These are phyloP conservation scores for Leccinum subrobustum DNA, from an alignment of 1,284 basidiomycete species.

Conservation along the genomic window DNA sequence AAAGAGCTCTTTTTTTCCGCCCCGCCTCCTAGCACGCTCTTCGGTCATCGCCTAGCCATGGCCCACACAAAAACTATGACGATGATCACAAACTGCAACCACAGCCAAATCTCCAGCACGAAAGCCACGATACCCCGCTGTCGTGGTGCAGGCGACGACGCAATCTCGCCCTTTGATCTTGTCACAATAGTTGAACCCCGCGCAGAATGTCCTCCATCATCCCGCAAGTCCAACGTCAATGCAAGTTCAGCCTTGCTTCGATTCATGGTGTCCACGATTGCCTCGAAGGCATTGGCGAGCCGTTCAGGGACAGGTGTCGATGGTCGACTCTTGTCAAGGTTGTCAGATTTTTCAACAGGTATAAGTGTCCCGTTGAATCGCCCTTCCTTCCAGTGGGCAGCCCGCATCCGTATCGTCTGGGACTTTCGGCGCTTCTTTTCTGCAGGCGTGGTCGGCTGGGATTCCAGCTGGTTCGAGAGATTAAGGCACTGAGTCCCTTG, in stretches of 20 bases:
- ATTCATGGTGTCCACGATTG: slow-evolving; percentile 42
- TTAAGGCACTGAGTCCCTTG: slow-evolving; percentile 3
- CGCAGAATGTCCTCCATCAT: slow-evolving; percentile 9
- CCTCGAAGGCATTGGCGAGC: slow-evolving; percentile 40
- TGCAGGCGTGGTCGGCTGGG: slow-evolving; percentile 8
- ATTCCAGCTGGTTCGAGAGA: slow-evolving; percentile 3
- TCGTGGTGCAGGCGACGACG: slow-evolving; percentile 19
- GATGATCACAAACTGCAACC: slow-evolving; percentile 74
- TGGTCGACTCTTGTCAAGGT: slow-evolving; percentile 20
- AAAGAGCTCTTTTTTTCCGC: slow-evolving; percentile 34
- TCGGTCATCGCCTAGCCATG: slow-evolving; percentile 74
- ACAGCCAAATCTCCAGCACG: slow-evolving; percentile 72
- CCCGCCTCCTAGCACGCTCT: slow-evolving; percentile 60
- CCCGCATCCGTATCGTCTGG: slow-evolving; percentile 45
- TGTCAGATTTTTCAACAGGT: slow-evolving; percentile 12
- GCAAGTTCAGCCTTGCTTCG: slow-evolving; percentile 17
- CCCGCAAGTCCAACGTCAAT: slow-evolving; percentile 12
- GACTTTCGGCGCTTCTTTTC: slow-evolving; percentile 40
- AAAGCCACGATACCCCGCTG: slow-evolving; percentile 45
- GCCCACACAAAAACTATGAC: slow-evolving; percentile 73
- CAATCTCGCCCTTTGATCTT: slow-evolving; percentile 3
- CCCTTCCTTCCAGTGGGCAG: slow-evolving; percentile 44
- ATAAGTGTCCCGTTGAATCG: slow-evolving; percentile 38
- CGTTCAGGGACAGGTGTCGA: slow-evolving; percentile 37
- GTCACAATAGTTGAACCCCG: not conserved